Percentiles rank a stretch among this genome's conserved stretches.
These are phyloP conservation scores for Dalbergia oliveri DNA, from an alignment of 306 rosid genomes.

Conservation along the genomic window DNA sequence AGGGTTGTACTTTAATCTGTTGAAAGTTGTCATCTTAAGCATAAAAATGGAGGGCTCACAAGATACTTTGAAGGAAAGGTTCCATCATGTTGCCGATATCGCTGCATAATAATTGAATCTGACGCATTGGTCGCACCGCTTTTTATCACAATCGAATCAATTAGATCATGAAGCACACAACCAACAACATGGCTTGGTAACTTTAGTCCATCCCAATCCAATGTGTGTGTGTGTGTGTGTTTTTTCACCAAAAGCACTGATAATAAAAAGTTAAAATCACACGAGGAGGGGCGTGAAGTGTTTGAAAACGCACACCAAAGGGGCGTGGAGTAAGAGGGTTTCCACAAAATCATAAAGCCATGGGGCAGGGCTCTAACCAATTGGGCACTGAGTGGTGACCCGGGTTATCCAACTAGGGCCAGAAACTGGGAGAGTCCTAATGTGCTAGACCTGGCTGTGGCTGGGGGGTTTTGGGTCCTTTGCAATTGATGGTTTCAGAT, in stretches of 20 bases:
- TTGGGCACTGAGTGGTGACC: conserved; percentile 52
- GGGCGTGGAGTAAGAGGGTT: conserved; percentile 55
- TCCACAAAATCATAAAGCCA: conserved; percentile 47
- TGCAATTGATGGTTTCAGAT: conserved; percentile 42
- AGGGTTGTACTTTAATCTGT: conserved; percentile 18
- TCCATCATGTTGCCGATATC: conserved; percentile 6
- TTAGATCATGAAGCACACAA: conserved; percentile 16
- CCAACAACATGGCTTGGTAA: conserved; percentile 10
- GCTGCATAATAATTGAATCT: conserved; percentile 33
- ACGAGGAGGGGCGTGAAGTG: background rate
- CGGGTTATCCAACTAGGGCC: conserved; percentile 50
- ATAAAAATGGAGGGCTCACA: conserved; percentile 4
- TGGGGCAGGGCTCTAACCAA: conserved; percentile 43
- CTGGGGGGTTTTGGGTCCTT: conserved; percentile 44
- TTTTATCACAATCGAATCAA: background rate
- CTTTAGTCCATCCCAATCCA: conserved; percentile 2
- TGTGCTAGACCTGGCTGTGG: conserved; percentile 36
- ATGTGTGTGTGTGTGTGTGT: no score
- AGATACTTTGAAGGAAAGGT: conserved; percentile 37
- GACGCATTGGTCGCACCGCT: background rate
- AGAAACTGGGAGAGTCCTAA: conserved; percentile 29
- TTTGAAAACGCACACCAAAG: background rate
- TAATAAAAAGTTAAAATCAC: conserved; percentile 10
- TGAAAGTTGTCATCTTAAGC: conserved; percentile 23
- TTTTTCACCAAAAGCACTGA: background rate